phyloP scores from a whole-genome alignment of 129 eudicot genomes.

The Centaurea solstitialis region DNA sequence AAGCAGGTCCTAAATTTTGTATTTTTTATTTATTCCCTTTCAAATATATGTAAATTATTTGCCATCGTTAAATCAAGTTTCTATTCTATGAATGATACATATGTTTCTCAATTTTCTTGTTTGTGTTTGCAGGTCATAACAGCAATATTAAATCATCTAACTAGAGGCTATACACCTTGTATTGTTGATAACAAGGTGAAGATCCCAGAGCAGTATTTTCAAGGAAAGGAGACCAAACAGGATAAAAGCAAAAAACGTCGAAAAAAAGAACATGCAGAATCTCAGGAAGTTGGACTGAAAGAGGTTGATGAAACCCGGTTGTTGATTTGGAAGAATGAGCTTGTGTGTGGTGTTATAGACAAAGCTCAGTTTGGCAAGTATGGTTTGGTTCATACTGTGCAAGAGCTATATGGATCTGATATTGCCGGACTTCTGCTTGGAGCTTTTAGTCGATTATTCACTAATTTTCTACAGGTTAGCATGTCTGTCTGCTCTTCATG shows the following conservation, averaged over 20 bases:
- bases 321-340: slow-evolving; percentile 77
- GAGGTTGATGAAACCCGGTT: slow-evolving; percentile 68
- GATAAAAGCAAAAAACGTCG: slow-evolving; percentile 33
- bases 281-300: slow-evolving; percentile 18
- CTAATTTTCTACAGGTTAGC: slow-evolving; percentile 71
- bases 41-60: neutral
- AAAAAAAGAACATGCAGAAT: slow-evolving; percentile 44
- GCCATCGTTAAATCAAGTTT: neutral
- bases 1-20: slow-evolving; percentile 60
- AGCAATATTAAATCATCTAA: slow-evolving; percentile 80
- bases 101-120: neutral
- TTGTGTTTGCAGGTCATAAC: slow-evolving; percentile 68
- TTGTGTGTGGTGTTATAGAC: slow-evolving; percentile 95
- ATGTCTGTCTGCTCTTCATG: neutral
- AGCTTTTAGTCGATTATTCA: slow-evolving; percentile 83
- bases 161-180: slow-evolving; percentile 72
- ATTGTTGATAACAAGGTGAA: slow-evolving; percentile 79
- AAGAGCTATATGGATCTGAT: slow-evolving; percentile 82
- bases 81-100: neutral
- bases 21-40: neutral
- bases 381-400: slow-evolving; percentile 94
- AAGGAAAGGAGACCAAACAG: slow-evolving; percentile 34
- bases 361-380: slow-evolving; percentile 99
- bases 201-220: slow-evolving; percentile 69
- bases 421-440: slow-evolving; percentile 85